phyloP scores from a whole-genome alignment of 495 filamentous ascomycete species.

The Aspergillus cristatus region DNA sequence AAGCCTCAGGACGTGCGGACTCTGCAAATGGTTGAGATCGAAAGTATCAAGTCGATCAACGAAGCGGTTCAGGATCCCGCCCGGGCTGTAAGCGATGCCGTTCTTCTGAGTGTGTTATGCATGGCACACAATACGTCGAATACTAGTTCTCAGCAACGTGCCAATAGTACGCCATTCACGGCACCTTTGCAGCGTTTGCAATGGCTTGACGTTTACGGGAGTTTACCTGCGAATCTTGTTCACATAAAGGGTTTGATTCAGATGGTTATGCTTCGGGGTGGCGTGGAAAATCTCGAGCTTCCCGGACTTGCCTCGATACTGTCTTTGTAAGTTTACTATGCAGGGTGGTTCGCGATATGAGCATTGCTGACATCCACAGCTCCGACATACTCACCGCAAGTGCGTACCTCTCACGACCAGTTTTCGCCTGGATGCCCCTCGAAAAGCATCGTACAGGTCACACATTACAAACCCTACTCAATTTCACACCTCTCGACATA shows the following conservation, averaged over 20 bases:
- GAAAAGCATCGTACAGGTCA: conserved; percentile 11
- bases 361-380: conserved; percentile 16
- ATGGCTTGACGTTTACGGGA: conserved; percentile 35
- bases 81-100: conserved; percentile 25
- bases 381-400: conserved; percentile 29
- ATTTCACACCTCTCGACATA: conserved; percentile 14
- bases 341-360: background rate
- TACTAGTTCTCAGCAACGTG: conserved; percentile 3
- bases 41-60: conserved; percentile 30
- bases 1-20: conserved; percentile 17
- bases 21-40: conserved; percentile 25
- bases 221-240: conserved; percentile 26
- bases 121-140: conserved; percentile 33
- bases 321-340: conserved; percentile 33
- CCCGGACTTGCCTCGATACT: conserved; percentile 24
- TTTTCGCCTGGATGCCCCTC: conserved; percentile 27
- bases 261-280: conserved; percentile 28
- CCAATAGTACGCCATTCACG: conserved; percentile 21
- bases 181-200: conserved; percentile 32
- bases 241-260: conserved; percentile 29
- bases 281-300: conserved; percentile 22
- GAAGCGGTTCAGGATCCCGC: conserved; percentile 21
- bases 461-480: conserved; percentile 20
- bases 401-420: conserved; percentile 18
- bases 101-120: conserved; percentile 32